phyloP scores from a whole-genome alignment of 441 rosid species.

The Populus hybrid region DNA sequence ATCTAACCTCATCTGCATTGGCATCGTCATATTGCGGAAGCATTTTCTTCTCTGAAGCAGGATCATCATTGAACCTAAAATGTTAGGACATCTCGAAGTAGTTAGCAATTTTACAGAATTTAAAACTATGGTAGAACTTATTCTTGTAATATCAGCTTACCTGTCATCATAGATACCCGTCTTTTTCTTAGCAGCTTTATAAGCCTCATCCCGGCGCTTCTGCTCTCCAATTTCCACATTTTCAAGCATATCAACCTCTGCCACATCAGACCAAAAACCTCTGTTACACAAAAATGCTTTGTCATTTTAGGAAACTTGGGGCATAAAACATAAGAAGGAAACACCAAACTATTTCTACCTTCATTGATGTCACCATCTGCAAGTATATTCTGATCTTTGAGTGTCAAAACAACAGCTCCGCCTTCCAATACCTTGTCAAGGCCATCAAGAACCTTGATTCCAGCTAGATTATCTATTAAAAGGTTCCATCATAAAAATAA shows the following conservation, averaged over 20 bases:
- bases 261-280: slow-evolving; percentile 37
- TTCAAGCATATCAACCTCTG: slow-evolving; percentile 97
- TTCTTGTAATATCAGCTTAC: slow-evolving; percentile 40
- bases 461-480: slow-evolving; percentile 71
- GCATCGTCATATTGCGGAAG: slow-evolving; percentile 93
- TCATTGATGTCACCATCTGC: slow-evolving; percentile 80
- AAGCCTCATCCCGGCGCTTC: slow-evolving; percentile 84
- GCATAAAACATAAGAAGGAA: slow-evolving; percentile 15
- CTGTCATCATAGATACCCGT: slow-evolving; percentile 76
- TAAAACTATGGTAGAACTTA: background rate
- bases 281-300: slow-evolving; percentile 30
- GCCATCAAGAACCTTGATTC: slow-evolving; percentile 90
- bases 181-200: slow-evolving; percentile 89
- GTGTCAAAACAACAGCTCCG: slow-evolving; percentile 95
- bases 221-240: slow-evolving; percentile 98
- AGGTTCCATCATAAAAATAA: slow-evolving; percentile 15
- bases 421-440: slow-evolving; percentile 93
- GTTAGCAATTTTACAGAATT: background rate
- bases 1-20: slow-evolving; percentile 63
- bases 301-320: slow-evolving; percentile 15
- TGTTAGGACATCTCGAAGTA: slow-evolving; percentile 13
- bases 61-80: slow-evolving; percentile 83
- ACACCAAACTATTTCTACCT: slow-evolving; percentile 46
- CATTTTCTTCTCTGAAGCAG: slow-evolving; percentile 70
- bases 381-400: slow-evolving; percentile 90